Evolutionary conservation across 805 yeast genomes (phyloP).

Genomic region (Pichia nakasei): DNA sequence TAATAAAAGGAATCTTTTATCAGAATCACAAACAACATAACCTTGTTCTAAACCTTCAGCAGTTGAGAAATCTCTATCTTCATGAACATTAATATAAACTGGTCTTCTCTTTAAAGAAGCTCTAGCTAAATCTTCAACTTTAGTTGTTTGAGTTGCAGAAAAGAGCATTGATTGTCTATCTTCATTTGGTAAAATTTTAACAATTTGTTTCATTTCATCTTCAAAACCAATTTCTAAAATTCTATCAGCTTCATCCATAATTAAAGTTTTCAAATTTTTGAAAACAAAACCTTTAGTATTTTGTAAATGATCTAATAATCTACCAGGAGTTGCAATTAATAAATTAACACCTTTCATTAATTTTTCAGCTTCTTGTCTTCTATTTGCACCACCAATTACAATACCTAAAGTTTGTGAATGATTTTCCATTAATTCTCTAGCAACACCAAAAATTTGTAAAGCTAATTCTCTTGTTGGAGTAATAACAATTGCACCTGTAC

Average conservation of each 20-base stretch:
- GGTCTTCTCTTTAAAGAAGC: conserved; percentile 94
- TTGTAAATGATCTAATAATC: conserved; percentile 92
- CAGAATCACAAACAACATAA: conserved; percentile 94
- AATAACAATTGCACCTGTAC: conserved; percentile 92
- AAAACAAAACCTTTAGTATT: conserved; percentile 90
- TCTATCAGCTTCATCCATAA: conserved; percentile 98
- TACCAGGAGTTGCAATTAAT: conserved; percentile 95
- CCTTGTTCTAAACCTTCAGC: conserved; percentile 98
- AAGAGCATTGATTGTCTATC: conserved; percentile 95
- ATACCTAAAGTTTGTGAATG: conserved; percentile 94
- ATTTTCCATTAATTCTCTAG: conserved; percentile 81
- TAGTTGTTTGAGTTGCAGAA: conserved; percentile 99
- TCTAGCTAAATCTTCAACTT: conserved; percentile 96
- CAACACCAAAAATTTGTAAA: conserved; percentile 95
- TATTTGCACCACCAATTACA: conserved; percentile 96
- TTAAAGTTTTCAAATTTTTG: conserved; percentile 86
- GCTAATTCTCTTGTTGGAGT: conserved; percentile 98
- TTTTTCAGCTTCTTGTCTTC: conserved; percentile 96
- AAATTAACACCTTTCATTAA: conserved; percentile 88
- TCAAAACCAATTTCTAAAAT: conserved; percentile 97
- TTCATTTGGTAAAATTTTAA: conserved; percentile 84
- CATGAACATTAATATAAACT: conserved; percentile 84
- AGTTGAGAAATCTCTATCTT: conserved; percentile 75
- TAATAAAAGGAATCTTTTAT: conserved; percentile 79
- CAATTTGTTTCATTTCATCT: conserved; percentile 97